A percentile compares a stretch with the other conserved stretches of the same genome.
phyloP scores from a whole-genome alignment of 495 filamentous ascomycete genomes.

The Penicillium taxi region DNA sequence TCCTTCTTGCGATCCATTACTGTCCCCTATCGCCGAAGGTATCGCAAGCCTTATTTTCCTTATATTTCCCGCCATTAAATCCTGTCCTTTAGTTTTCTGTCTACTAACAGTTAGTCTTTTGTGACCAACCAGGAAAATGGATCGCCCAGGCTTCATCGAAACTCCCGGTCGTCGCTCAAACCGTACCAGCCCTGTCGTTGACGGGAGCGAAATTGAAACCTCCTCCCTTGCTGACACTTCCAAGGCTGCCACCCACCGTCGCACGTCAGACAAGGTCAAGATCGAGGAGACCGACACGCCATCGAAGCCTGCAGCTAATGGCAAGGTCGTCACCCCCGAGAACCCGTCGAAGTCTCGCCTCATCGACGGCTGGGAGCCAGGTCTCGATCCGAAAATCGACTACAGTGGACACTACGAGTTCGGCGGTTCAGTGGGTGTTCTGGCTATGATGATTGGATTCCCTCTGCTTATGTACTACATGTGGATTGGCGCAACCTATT shows the following conservation, averaged over 20 bases:
- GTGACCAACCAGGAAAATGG: slow-evolving; percentile 41
- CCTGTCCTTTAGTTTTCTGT: slow-evolving; percentile 1
- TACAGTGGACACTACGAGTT: slow-evolving; percentile 80
- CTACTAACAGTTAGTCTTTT: slow-evolving; percentile 5
- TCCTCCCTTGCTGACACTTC: slow-evolving; percentile 20
- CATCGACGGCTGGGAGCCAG: slow-evolving; percentile 59
- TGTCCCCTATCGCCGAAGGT: slow-evolving; percentile 7
- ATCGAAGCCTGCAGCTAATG: slow-evolving; percentile 28
- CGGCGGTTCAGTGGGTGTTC: slow-evolving; percentile 69
- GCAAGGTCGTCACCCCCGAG: slow-evolving; percentile 27
- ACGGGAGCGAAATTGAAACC: slow-evolving; percentile 21
- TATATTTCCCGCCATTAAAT: neutral
- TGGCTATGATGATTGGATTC: slow-evolving; percentile 84
- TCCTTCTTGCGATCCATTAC: slow-evolving; percentile 13
- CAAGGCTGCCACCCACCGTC: slow-evolving; percentile 28
- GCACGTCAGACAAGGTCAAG: slow-evolving; percentile 26
- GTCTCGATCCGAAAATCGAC: slow-evolving; percentile 70
- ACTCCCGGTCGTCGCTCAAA: slow-evolving; percentile 44
- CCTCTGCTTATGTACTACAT: slow-evolving; percentile 96
- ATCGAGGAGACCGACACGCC: slow-evolving; percentile 23
- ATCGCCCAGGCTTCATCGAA: slow-evolving; percentile 49
- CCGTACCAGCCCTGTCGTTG: slow-evolving; percentile 36
- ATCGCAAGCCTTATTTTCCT: slow-evolving; percentile 13
- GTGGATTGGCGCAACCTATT: slow-evolving; percentile 94
- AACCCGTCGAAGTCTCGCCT: slow-evolving; percentile 29